Conservation (phyloP, 169 alveolate genomes). For the Plasmodium falciparum region DNA sequence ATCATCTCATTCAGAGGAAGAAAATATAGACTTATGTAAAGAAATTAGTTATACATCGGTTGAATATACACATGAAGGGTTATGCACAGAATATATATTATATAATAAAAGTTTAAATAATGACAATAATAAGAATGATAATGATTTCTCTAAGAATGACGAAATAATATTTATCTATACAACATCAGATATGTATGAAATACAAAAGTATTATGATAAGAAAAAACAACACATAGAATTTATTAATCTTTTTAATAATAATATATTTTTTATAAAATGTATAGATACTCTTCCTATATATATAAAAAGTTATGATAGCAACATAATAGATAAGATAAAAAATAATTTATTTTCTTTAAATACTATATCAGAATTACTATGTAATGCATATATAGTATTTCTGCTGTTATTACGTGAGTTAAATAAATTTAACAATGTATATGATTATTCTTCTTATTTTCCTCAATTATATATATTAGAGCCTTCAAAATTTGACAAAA, state of each 20-base stretch:
- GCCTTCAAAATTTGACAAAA: not conserved
- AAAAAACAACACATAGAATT: not conserved
- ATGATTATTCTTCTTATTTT: constrained; percentile 25
- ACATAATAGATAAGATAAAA: constrained; percentile 5
- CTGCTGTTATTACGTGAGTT: constrained; percentile 31
- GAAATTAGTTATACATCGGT: constrained; percentile 14
- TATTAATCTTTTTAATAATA: not conserved
- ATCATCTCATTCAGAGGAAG: not conserved
- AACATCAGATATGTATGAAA: not conserved
- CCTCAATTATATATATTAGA: constrained; percentile 18
- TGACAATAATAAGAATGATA: not conserved
- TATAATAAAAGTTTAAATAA: constrained; percentile 1
- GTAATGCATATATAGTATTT: constrained; percentile 31
- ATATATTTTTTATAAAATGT: constrained; percentile 5
- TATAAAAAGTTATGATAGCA: constrained; percentile 15
- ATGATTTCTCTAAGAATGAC: not conserved
- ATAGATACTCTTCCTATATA: constrained; percentile 20
- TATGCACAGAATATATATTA: constrained; percentile 7
- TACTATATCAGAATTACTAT: constrained; percentile 8
- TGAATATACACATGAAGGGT: constrained; percentile 1
- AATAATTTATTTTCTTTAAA: not conserved
- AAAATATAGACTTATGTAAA: not conserved
- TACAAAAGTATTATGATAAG: constrained; percentile 14
- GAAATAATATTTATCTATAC: not conserved
- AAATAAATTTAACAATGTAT: constrained; percentile 17